These are phyloP conservation scores for Fremontodendron californicum DNA, from an alignment of 345 rosid genomes.

Conservation along the genomic window DNA sequence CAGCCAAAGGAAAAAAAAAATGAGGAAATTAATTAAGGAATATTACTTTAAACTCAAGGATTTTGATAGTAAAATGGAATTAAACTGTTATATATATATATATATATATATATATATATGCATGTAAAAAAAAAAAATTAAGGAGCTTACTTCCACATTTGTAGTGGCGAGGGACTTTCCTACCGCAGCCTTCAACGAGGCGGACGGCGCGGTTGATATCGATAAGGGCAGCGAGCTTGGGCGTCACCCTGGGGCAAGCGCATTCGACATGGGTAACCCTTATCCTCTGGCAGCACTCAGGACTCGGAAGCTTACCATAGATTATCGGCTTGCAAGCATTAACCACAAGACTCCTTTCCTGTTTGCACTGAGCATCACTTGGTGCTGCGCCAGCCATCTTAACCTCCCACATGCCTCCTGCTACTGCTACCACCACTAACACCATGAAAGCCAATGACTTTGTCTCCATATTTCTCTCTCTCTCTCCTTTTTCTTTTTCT, in stretches of 20 bases:
- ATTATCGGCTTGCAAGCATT: conserved; percentile 38
- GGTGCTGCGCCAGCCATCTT: conserved; percentile 12
- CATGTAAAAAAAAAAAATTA: background rate
- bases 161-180: conserved; percentile 35
- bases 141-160: conserved; percentile 36
- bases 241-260: conserved; percentile 24
- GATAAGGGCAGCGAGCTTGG: conserved; percentile 24
- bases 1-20: no score
- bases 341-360: conserved; percentile 28
- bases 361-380: conserved; percentile 26
- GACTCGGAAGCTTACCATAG: conserved; percentile 27
- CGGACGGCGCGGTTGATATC: conserved; percentile 32
- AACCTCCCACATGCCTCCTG: background rate
- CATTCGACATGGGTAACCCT: conserved; percentile 28
- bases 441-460: background rate
- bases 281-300: conserved; percentile 29
- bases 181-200: conserved; percentile 34
- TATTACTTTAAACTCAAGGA: no score
- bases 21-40: no score
- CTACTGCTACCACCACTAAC: background rate
- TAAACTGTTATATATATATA: no score
- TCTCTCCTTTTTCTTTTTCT: no score
- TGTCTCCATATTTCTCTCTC: background rate
- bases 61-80: no score
- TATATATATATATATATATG: background rate